Base-by-base conservation (phyloP, 352 stramenopile species). In the Nothophytophthora sp. region DNA sequence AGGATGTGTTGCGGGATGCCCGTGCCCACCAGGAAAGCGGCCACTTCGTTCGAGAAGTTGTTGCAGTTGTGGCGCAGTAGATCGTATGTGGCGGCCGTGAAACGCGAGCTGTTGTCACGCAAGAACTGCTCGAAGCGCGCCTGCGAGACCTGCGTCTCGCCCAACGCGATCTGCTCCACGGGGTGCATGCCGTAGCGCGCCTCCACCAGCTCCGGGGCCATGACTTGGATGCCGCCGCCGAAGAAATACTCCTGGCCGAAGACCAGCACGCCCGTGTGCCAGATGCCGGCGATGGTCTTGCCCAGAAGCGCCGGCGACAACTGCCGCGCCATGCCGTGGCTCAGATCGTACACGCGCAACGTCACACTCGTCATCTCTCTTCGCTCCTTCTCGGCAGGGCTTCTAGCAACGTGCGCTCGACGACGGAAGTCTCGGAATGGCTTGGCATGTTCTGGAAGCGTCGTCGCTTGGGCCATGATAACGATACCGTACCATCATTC, bases 51-150 rank as follows among this genome's bases (percentile, higher is more conserved):
- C 9, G 78, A 92, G 60, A 98, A 99, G 63, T 98, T 98, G 76
- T 99, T 99, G 81, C 96, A 99, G 67, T 99, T 99, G 56, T 97
- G 73, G 41, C 74, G 63, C 34, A 99, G 81, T 40, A 99, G 73
- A 60, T 99, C 94, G 67, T 99, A 99, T 6, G 88, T 96, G 32
- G 74, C 71, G 8, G 72, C 73, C 18, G 86, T 96, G 66, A 96
- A 99, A 20, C 79, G 76, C n/a, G 81, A 58, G 32, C 67, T 86
- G 46, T 90, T 81, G 32, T 86, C 48, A 6, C 81, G 70, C 29
- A 95, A 54, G 33, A 96, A 99, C 4, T 65, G 52, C 47, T 98
- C 85, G 38, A 98, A 89, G 11, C 95, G 59, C 18, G 71, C 60
- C 50, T 86, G 62, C 18, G 86, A 63, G 15, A 84, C 47, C 18